Base-by-base conservation (phyloP, 208 protist genomes). In the Leishmania aethiopica region DNA sequence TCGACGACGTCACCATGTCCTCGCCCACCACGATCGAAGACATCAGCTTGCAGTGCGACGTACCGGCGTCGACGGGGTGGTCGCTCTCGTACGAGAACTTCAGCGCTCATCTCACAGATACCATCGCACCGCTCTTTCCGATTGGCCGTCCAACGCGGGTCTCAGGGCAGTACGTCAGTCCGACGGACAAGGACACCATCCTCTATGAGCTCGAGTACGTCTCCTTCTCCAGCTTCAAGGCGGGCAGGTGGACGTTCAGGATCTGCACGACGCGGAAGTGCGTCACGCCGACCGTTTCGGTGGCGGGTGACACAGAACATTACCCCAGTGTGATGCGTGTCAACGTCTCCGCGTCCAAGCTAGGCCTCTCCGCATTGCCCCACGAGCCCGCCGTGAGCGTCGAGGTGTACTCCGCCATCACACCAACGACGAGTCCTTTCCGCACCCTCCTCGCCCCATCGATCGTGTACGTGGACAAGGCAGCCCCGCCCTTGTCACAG, bases 31-130 rank as follows among this genome's bases (percentile, higher is more conserved):
- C 75, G 3, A 81, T 85, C 59, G 25, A 55, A 25, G 75, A 81
- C 73, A 85, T 85, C 40, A 82, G 82, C 82, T 81, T 85, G 49
- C 82, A 85, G 60, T 69, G 82, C 42, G 82, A 85, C 62, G 82
- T 85, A 45, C 82, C 82, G 5, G 62, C 45, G 32, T 85, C 82
- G 60, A 69, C 77, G 5, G 82, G 82, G 35, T 85, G 82, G 82
- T 75, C 77, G 40, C 82, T 85, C 11, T 57, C 77, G 28, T 81
- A 82, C 77, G 82, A 62, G 5, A 69, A 81, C 77, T 85, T 85
- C 62, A 76, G 77, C n/a, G n/a, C 75, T 40, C 72, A 71, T 13
- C 69, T 85, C 62, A 85, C 77, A 13, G 77, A 85, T 62, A 82
- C 82, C n/a, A 57, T 85, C 62, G 77, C 45, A 62, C 82, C 82